Evolutionary conservation across 1,284 basidiomycete genomes (phyloP), one percentile per base, ranked within the genome.

Genomic region (Trichosporon inkin): DNA sequence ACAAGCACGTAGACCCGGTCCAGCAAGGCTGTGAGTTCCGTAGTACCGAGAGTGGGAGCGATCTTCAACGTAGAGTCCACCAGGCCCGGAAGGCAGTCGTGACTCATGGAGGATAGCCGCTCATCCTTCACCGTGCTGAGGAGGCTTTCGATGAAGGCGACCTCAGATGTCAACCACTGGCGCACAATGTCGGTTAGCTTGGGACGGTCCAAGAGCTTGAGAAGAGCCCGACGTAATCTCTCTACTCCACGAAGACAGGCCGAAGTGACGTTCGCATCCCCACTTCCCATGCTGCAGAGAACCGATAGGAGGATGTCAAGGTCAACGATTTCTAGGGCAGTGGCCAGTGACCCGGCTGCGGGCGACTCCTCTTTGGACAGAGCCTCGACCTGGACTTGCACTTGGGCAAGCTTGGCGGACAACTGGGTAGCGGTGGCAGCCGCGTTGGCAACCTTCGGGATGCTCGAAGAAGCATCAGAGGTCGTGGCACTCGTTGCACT

Each of bases 201-300:
- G 0, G 57, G n/a, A 16, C n/a, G 32, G 17, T 60, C 62, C 11
- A 68, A 32, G 1, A 66, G 35, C 36, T 67, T 67, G 28, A 63
- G 28, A 39, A 67, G 69, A 0, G 52, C 53, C 28, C 68, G 60
- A 10, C 71, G 62, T 10, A 68, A 28, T 2, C 67, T 53, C 57
- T 71, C 70, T 0, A 70, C 24, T 0, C 44, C 58, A 1, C 70
- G 63, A 2, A 63, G 13, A 14, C 36, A 41, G 0, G 57, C 22
- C 8, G 40, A 28, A n/a, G 40, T 32, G 40, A 28, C 17, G 38
- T 34, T 20, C 6, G 44, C 44, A 11, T 24, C 36, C 11, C 56
- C 57, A 2, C 47, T 35, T 6, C 57, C 58, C 6, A 64, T 20
- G 17, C 38, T 54, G 41, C 57, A 62, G 20, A 59, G 19, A 5